Evolutionary conservation across 1,284 basidiomycete species (phyloP).

Genomic region (Sparassis latifolia): DNA sequence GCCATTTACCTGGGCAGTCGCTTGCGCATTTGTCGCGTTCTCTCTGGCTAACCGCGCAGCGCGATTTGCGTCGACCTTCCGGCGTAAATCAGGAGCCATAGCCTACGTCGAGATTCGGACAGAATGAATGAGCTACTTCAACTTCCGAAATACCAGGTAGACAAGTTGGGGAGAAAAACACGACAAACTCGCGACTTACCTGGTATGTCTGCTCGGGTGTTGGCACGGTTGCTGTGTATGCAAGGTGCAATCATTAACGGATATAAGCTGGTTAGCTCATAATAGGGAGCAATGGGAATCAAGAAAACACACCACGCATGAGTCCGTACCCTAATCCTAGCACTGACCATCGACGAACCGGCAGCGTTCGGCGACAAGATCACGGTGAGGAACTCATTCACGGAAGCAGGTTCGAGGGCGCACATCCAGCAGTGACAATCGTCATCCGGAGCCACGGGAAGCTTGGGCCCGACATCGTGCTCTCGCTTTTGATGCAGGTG

Average conservation of each 20-base stretch:
- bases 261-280: too few relatives aligned
- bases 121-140: background rate
- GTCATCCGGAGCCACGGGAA: constrained; percentile 28
- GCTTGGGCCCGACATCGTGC: background rate
- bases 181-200: constrained; percentile 26
- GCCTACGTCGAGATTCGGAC: constrained; percentile 29
- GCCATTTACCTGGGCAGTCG: constrained; percentile 42
- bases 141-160: too few relatives aligned
- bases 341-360: constrained; percentile 31
- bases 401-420: constrained; percentile 23
- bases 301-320: constrained; percentile 51
- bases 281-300: too few relatives aligned
- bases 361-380: background rate
- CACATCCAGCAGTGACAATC: constrained; percentile 38
- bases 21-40: constrained; percentile 45
- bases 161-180: too few relatives aligned
- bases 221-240: constrained; percentile 46
- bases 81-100: constrained; percentile 62
- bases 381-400: background rate
- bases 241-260: too few relatives aligned
- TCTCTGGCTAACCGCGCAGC: constrained; percentile 51
- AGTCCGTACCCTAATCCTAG: constrained; percentile 54
- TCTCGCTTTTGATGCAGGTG: background rate
- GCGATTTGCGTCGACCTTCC: constrained; percentile 59
- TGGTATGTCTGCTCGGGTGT: constrained; percentile 52